These are phyloP conservation scores for Eucalyptus curtisii DNA, from an alignment of 345 rosid species.

Conservation along the genomic window DNA sequence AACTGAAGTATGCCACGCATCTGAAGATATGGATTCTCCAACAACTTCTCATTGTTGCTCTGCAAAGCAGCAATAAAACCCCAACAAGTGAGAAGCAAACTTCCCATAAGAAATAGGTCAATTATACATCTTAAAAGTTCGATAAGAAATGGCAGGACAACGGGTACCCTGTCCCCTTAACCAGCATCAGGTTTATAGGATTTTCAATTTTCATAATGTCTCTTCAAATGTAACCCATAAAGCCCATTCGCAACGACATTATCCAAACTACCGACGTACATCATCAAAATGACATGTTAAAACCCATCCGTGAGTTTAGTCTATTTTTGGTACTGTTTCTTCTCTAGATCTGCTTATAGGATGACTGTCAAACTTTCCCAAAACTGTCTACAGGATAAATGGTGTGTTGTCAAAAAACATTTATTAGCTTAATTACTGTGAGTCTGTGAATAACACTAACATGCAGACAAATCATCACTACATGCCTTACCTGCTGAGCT, in stretches of 20 bases:
- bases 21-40: constrained; percentile 97
- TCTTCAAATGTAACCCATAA: not conserved
- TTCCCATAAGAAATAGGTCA: not conserved
- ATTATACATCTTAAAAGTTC: not conserved
- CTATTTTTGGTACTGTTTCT: not conserved
- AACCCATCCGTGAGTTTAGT: not conserved
- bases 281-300: not conserved
- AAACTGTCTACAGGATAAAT: not conserved
- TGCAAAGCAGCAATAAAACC: constrained; percentile 10
- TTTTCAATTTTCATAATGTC: not conserved
- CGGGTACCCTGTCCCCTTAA: not conserved
- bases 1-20: constrained; percentile 95
- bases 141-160: not conserved
- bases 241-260: not conserved
- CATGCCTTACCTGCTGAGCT: constrained; percentile 78
- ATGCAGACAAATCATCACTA: not conserved
- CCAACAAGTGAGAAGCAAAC: not conserved
- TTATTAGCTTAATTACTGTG: not conserved
- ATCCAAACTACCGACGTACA: not conserved
- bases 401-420: not conserved
- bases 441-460: not conserved
- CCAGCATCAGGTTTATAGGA: not conserved
- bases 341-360: not conserved
- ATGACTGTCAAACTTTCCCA: not conserved
- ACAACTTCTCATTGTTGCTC: constrained; percentile 95